Conservation (phyloP, 495 filamentous ascomycete genomes). For the Podospora conica region DNA sequence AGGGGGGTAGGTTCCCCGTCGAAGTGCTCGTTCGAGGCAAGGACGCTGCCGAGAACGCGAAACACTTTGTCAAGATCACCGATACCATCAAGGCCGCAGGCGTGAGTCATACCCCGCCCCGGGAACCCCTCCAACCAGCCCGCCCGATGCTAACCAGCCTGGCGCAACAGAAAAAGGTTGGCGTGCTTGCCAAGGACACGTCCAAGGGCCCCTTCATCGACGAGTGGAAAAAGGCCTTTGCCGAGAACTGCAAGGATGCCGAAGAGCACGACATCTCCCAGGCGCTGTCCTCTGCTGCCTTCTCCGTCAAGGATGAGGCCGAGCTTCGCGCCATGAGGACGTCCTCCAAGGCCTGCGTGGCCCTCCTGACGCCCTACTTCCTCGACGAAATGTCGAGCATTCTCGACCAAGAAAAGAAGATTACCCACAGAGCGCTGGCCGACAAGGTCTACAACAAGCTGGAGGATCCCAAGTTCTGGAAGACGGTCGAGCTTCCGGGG, state of each 20-base stretch:
- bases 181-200: constrained; percentile 73
- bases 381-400: constrained; percentile 95
- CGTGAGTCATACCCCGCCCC: constrained; percentile 47
- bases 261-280: constrained; percentile 83
- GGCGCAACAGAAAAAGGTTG: constrained; percentile 71
- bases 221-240: constrained; percentile 84
- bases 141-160: constrained; percentile 14
- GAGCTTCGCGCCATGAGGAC: constrained; percentile 92
- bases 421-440: constrained; percentile 77
- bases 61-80: constrained; percentile 72
- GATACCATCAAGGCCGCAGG: constrained; percentile 83
- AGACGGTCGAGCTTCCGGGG: constrained; percentile 58
- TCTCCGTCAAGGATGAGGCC: constrained; percentile 94
- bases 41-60: constrained; percentile 80
- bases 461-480: constrained; percentile 89
- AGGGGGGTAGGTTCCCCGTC: constrained; percentile 82
- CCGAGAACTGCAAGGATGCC: constrained; percentile 68
- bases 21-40: constrained; percentile 88
- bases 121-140: neutral
- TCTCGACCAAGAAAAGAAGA: constrained; percentile 91
- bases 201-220: constrained; percentile 86
- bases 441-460: constrained; percentile 84
- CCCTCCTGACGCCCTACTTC: constrained; percentile 87
- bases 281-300: constrained; percentile 72
- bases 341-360: constrained; percentile 85